phyloP scores from a whole-genome alignment of 805 yeast genomes.

The Kodamaea leandrae region DNA sequence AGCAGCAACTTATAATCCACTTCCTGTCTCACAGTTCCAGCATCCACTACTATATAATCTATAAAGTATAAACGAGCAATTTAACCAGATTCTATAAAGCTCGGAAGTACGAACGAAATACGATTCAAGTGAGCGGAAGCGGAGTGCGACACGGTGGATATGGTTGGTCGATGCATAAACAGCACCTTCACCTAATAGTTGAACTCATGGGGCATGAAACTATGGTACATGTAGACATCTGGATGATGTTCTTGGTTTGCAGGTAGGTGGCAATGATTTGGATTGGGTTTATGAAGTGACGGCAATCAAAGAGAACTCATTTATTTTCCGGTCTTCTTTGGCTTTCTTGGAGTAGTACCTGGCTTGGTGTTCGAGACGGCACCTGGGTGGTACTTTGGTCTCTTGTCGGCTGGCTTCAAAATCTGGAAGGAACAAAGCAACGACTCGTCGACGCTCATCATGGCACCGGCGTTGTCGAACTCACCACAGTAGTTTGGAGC shows the following conservation, averaged over 20 bases:
- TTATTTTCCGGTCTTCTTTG: conserved; percentile 49
- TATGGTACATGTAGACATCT: conserved; percentile 8
- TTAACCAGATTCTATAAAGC: background rate
- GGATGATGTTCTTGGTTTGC: conserved; percentile 4
- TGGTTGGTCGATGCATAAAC: background rate
- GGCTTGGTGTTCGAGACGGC: conserved; percentile 46
- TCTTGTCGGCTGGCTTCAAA: conserved; percentile 96
- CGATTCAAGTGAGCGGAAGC: background rate
- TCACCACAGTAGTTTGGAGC: conserved; percentile 99
- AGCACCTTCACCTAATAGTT: conserved; percentile 2
- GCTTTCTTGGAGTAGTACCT: conserved; percentile 59
- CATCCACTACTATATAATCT: background rate
- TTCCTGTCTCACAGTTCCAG: background rate
- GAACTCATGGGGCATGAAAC: conserved; percentile 7
- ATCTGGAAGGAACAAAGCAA: conserved; percentile 94
- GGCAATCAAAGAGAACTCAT: background rate
- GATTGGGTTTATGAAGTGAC: conserved; percentile 1
- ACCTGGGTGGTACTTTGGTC: conserved; percentile 61
- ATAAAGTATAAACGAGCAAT: conserved; percentile 1
- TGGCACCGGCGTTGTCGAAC: conserved; percentile 98
- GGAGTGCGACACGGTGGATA: background rate
- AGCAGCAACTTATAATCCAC: background rate
- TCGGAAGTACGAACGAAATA: background rate
- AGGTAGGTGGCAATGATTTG: conserved; percentile 1
- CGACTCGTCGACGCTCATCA: conserved; percentile 98